phyloP scores from a whole-genome alignment of 306 rosid species.

The Comarum palustre region DNA sequence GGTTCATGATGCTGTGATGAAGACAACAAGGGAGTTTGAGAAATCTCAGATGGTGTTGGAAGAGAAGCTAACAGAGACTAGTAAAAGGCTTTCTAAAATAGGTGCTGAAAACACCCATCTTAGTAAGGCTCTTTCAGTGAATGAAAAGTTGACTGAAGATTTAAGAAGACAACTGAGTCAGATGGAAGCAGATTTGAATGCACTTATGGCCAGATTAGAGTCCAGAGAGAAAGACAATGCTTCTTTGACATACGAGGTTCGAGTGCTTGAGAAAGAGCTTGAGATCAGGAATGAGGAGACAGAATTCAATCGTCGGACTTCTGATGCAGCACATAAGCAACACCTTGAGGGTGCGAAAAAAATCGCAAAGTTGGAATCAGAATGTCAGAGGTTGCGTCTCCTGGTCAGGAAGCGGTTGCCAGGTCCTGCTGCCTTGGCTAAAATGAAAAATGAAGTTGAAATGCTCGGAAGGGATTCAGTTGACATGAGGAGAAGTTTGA shows the following conservation, averaged over 20 bases:
- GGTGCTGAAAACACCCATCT: constrained; percentile 58
- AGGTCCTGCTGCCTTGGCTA: constrained; percentile 82
- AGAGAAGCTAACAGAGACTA: constrained; percentile 56
- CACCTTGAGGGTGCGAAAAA: constrained; percentile 68
- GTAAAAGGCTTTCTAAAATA: constrained; percentile 56
- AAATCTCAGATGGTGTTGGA: constrained; percentile 49
- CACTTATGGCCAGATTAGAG: constrained; percentile 58
- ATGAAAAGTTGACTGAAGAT: constrained; percentile 68
- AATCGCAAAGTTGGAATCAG: constrained; percentile 79
- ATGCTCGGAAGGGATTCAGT: constrained; percentile 59
- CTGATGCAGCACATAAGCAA: constrained; percentile 72
- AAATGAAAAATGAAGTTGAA: constrained; percentile 87
- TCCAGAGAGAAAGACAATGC: constrained; percentile 61
- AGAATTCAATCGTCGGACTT: constrained; percentile 66
- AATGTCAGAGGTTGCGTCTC: constrained; percentile 84
- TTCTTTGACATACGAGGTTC: constrained; percentile 65
- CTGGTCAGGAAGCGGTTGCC: constrained; percentile 82
- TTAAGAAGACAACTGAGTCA: constrained; percentile 51
- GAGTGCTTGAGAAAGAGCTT: constrained; percentile 83
- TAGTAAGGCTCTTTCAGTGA: constrained; percentile 48
- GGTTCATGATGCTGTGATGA: constrained; percentile 69
- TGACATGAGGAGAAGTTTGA: constrained; percentile 51
- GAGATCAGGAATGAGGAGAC: constrained; percentile 93
- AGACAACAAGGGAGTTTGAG: constrained; percentile 65
- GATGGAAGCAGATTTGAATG: constrained; percentile 53